A percentile compares a stretch with the other conserved stretches of the same genome.
These are phyloP conservation scores for Gracilaria caudata DNA, from an alignment of 23 red algal species.

Conservation along the genomic window DNA sequence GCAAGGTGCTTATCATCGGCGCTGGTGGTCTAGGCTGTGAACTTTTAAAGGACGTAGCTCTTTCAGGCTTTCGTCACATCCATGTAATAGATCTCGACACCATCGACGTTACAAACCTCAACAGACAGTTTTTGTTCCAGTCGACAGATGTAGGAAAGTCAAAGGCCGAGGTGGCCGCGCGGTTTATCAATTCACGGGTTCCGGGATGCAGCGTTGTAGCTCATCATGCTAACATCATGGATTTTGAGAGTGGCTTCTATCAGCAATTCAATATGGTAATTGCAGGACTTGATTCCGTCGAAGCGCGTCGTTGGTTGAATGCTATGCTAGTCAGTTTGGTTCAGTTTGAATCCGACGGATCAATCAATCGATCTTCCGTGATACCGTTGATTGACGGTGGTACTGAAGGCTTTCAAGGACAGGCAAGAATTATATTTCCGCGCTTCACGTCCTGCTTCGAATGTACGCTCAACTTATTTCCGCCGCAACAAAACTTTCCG, in stretches of 20 bases:
- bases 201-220: constrained; percentile 51
- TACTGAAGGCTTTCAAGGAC: constrained; percentile 92
- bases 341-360: constrained; percentile 52
- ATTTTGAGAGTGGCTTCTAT: constrained; percentile 78
- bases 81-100: constrained; percentile 94
- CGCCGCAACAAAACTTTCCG: constrained; percentile 65
- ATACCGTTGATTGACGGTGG: constrained; percentile 95
- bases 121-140: constrained; percentile 96
- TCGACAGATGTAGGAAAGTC: constrained; percentile 82
- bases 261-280: constrained; percentile 90
- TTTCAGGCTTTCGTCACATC: constrained; percentile 86
- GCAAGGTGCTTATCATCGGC: constrained; percentile 88
- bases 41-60: constrained; percentile 79
- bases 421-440: constrained; percentile 88
- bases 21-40: constrained; percentile 96
- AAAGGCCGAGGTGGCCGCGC: constrained; percentile 86
- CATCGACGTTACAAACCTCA: constrained; percentile 95
- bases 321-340: constrained; percentile 73
- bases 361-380: constrained; percentile 52
- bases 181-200: constrained; percentile 63
- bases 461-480: constrained; percentile 86
- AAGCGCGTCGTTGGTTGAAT: constrained; percentile 98
- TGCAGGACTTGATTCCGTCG: constrained; percentile 92
- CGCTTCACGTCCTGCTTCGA: constrained; percentile 89
- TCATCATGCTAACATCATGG: constrained; percentile 78